phyloP scores from a whole-genome alignment of 805 yeast genomes.

The Wickerhamiella occidentalis region DNA sequence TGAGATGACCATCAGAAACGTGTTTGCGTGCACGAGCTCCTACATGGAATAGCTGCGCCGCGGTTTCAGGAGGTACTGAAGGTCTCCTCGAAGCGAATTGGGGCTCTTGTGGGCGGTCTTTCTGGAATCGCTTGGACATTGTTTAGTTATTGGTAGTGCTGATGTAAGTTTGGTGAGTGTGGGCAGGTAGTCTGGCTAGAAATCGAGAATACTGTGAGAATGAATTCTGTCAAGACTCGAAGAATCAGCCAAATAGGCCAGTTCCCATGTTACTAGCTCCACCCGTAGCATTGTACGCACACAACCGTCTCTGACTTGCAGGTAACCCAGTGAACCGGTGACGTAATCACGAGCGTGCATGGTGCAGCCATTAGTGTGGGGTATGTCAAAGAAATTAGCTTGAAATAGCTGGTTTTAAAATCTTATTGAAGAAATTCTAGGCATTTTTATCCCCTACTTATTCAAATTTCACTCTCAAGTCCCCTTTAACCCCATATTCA shows the following conservation, averaged over 20 bases:
- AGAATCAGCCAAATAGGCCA: too few relatives aligned
- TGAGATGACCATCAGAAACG: slow-evolving; percentile 27
- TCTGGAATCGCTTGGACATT: slow-evolving; percentile 3
- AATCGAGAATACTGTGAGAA: too few relatives aligned
- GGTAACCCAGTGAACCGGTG: too few relatives aligned
- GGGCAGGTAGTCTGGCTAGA: neutral
- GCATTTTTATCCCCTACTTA: too few relatives aligned
- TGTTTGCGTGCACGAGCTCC: slow-evolving; percentile 24
- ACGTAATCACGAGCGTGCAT: neutral
- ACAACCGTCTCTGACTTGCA: too few relatives aligned
- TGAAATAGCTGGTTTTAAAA: too few relatives aligned
- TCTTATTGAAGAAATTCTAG: too few relatives aligned
- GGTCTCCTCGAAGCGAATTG: neutral
- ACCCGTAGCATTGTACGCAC: too few relatives aligned
- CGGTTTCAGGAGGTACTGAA: slow-evolving; percentile 18
- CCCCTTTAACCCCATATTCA: too few relatives aligned
- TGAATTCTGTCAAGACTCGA: too few relatives aligned
- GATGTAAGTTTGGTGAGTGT: neutral
- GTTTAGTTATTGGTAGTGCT: neutral
- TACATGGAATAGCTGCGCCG: slow-evolving; percentile 19
- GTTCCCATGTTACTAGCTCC: too few relatives aligned
- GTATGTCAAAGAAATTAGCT: neutral
- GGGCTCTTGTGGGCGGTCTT: neutral
- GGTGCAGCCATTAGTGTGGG: neutral
- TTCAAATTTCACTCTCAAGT: too few relatives aligned